Percentiles rank a stretch among this genome's conserved stretches.
Conservation (phyloP, 805 yeast species). For the Metschnikowia koreensis region DNA sequence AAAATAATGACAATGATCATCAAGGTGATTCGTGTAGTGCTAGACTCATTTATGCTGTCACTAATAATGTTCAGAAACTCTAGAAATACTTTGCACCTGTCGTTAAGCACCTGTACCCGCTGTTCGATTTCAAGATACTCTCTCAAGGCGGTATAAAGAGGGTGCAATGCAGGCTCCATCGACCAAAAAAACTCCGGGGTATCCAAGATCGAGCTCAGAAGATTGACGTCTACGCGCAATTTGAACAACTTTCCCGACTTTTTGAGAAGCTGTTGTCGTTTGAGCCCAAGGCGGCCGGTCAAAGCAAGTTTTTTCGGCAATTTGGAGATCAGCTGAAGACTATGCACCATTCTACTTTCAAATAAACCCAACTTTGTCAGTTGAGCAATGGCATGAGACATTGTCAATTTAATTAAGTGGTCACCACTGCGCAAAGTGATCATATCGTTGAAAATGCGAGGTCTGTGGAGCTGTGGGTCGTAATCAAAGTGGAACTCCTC, state of each 20-base stretch:
- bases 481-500: slow-evolving; percentile 83
- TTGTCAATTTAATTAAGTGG: slow-evolving; percentile 85
- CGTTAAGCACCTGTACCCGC: slow-evolving; percentile 89
- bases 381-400: slow-evolving; percentile 97
- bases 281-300: slow-evolving; percentile 83
- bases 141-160: slow-evolving; percentile 82
- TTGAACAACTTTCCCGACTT: slow-evolving; percentile 91
- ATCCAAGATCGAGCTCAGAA: slow-evolving; percentile 86
- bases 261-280: slow-evolving; percentile 77
- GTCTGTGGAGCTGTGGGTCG: slow-evolving; percentile 58
- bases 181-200: slow-evolving; percentile 98
- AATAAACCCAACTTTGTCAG: slow-evolving; percentile 88
- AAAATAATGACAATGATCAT: slow-evolving; percentile 82
- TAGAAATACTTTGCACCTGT: slow-evolving; percentile 87
- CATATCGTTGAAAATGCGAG: slow-evolving; percentile 89
- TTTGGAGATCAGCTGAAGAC: slow-evolving; percentile 79
- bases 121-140: slow-evolving; percentile 95
- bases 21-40: slow-evolving; percentile 88
- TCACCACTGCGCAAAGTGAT: slow-evolving; percentile 88
- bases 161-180: slow-evolving; percentile 89
- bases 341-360: slow-evolving; percentile 86
- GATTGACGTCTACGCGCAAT: slow-evolving; percentile 86
- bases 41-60: slow-evolving; percentile 90
- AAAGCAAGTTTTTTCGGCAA: slow-evolving; percentile 87
- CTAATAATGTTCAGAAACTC: slow-evolving; percentile 92